phyloP scores from a whole-genome alignment of 2,329 filamentous ascomycete species.

The Metarhizium rileyi region DNA sequence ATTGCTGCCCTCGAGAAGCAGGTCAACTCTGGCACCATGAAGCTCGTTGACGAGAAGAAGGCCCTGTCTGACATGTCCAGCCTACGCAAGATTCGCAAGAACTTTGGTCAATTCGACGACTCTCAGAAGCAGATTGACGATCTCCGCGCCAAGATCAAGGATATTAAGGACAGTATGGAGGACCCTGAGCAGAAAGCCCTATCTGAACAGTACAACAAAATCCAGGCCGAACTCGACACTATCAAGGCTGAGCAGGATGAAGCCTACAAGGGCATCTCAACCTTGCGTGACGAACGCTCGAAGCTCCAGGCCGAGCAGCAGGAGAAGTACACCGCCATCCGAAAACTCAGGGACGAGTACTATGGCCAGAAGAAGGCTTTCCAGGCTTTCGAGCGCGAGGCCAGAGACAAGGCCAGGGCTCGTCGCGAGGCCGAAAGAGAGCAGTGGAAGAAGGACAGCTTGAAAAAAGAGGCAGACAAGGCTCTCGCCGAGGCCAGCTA shows the following conservation, averaged over 20 bases:
- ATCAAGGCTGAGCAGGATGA: constrained; percentile 91
- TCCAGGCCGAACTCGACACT: constrained; percentile 78
- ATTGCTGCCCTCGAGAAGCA: constrained; percentile 73
- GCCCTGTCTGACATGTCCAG: constrained; percentile 71
- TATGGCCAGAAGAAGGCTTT: constrained; percentile 74
- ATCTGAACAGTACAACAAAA: constrained; percentile 73
- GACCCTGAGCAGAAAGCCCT: constrained; percentile 86
- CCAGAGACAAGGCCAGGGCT: constrained; percentile 65
- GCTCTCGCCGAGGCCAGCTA: constrained; percentile 73
- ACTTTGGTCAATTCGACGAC: constrained; percentile 75
- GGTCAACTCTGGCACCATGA: constrained; percentile 84
- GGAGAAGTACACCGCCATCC: constrained; percentile 72
- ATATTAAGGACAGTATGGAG: constrained; percentile 80
- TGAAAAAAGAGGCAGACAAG: constrained; percentile 66
- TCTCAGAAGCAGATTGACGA: constrained; percentile 84
- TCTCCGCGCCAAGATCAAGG: constrained; percentile 76
- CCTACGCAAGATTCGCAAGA: constrained; percentile 83
- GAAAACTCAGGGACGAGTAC: constrained; percentile 83
- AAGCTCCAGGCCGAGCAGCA: constrained; percentile 80
- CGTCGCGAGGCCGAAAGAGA: constrained; percentile 74
- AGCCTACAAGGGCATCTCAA: constrained; percentile 78
- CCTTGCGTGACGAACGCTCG: constrained; percentile 75
- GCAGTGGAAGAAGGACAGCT: constrained; percentile 58
- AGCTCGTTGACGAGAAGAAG: constrained; percentile 96
- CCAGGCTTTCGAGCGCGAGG: constrained; percentile 74